phyloP scores from a whole-genome alignment of 495 filamentous ascomycete species.

The Staphylotrichum longicolle region DNA sequence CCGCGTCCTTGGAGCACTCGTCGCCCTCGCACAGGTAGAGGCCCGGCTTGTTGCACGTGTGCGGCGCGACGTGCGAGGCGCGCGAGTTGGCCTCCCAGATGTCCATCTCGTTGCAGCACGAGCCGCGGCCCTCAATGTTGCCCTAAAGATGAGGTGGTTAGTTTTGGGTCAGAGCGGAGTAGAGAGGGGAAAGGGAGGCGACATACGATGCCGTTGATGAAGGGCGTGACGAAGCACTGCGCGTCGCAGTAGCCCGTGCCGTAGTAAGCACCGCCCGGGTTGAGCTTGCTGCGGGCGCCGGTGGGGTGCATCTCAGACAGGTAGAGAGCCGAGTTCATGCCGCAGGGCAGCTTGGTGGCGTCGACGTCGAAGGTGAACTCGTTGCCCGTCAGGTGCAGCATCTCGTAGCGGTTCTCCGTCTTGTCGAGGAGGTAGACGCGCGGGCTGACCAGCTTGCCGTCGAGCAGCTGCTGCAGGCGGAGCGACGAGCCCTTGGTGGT shows the following conservation, averaged over 20 bases:
- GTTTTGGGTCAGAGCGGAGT: too few relatives aligned
- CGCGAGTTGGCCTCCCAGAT: conserved; percentile 64
- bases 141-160: conserved; percentile 26
- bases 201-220: conserved; percentile 51
- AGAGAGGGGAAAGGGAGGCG: too few relatives aligned
- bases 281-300: conserved; percentile 54
- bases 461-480: conserved; percentile 44
- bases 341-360: conserved; percentile 58
- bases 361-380: conserved; percentile 69
- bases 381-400: conserved; percentile 55
- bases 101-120: conserved; percentile 64
- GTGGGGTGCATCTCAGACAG: conserved; percentile 60
- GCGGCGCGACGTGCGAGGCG: conserved; percentile 56
- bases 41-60: conserved; percentile 53
- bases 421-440: conserved; percentile 61
- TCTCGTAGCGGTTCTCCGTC: conserved; percentile 52
- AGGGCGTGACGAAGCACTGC: conserved; percentile 59
- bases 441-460: conserved; percentile 40
- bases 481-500: conserved; percentile 47
- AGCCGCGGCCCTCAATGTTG: conserved; percentile 51
- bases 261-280: conserved; percentile 61
- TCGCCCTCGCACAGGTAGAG: conserved; percentile 51
- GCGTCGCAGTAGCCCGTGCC: conserved; percentile 72
- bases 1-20: conserved; percentile 45
- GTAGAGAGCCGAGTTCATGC: conserved; percentile 67